These are phyloP conservation scores for Solanum neorickii DNA, from an alignment of 257 asterid species.

Conservation along the genomic window DNA sequence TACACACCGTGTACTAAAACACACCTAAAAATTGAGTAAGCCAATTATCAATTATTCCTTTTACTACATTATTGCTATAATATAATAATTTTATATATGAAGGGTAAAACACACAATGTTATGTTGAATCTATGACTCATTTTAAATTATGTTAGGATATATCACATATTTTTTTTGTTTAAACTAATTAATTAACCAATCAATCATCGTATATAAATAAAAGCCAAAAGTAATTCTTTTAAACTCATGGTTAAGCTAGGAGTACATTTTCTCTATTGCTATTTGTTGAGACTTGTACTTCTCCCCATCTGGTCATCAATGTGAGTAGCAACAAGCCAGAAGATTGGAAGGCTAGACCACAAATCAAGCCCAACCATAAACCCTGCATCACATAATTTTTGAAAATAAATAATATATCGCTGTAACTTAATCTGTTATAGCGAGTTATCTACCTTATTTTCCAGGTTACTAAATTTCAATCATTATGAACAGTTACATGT, in stretches of 20 bases:
- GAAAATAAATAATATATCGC: background rate
- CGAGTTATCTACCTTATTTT: background rate
- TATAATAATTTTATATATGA: too few species aligned
- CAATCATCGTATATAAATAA: background rate
- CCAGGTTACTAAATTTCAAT: background rate
- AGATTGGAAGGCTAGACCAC: slow-evolving; percentile 51
- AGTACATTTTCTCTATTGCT: background rate
- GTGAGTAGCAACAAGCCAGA: slow-evolving; percentile 46
- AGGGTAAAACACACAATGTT: background rate
- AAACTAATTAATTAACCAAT: too few species aligned
- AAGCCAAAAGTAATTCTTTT: background rate
- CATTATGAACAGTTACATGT: background rate
- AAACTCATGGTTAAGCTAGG: background rate
- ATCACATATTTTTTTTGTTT: too few species aligned
- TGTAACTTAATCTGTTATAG: background rate
- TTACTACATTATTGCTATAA: background rate
- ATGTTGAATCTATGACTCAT: background rate
- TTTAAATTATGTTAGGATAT: background rate
- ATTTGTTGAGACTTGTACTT: slow-evolving; percentile 17
- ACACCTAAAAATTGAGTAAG: background rate
- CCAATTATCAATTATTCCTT: background rate
- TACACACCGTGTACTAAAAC: too few species aligned
- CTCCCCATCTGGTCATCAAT: slow-evolving; percentile 40
- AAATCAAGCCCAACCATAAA: slow-evolving; percentile 60
- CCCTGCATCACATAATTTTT: slow-evolving; percentile 30